Base-by-base conservation (phyloP, 257 asterid genomes). In the Petunia axillaris region DNA sequence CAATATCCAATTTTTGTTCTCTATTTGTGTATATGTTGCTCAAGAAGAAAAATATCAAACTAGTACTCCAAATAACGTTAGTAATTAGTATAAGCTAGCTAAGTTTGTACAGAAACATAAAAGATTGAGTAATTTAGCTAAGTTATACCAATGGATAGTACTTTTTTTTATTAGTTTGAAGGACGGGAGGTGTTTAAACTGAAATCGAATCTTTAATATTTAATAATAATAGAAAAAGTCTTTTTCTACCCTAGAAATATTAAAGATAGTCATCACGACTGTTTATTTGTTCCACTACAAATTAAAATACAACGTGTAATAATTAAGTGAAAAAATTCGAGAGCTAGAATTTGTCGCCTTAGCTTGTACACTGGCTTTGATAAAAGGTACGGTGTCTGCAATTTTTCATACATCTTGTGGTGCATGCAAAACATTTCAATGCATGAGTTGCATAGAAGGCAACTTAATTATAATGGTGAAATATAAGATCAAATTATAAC, bases 401-500 rank as follows among this genome's bases (percentile, higher is more conserved):
- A 25, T 5, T 46, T 46, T 43, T 70, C 25, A 4, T 50, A 10
- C 37, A 16, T 46, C 77, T 70, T 25, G 10, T 25, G 60, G 2
- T 71, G 43, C 77, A 71, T 71, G 77, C 10, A n/a, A n/a, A 48
- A 48, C 13, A 25, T 25, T 10, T 48, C 9, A 48, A 71, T 48
- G 44, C 39, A 48, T 35, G 35, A 48, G 8, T 37, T 16, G 8
- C 38, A n/a, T n/a, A 41, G 15, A 59, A 43, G 81, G 25, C 8
- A 59, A 57, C 14, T 10, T 41, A 60, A 4, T 14, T 16, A 13
- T 60, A 60, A 60, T 41, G 59, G 8, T 25, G 38, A 77, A 4
- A 40, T 16, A n/a, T 77, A 46, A 77, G 14, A 10, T 58, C 54
- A 64, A 77, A 60, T 77, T 48, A 37, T 77, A 77, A 60, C 73